Evolutionary conservation across 176 grass and related monocot species (phyloP).

Genomic region (Poa pratensis): DNA sequence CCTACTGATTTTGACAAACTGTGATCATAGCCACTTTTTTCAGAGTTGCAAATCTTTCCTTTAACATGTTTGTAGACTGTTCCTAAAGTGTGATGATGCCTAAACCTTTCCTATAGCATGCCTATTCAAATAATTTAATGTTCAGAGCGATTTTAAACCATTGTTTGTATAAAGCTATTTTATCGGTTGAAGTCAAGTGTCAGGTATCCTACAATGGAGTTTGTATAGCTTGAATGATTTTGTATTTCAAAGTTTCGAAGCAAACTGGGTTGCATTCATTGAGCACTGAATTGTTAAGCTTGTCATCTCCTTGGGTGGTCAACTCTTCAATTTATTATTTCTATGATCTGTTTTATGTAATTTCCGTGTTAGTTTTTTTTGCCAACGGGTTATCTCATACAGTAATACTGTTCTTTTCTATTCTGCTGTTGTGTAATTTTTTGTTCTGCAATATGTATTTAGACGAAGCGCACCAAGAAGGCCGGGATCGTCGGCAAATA

Average conservation of each 20-base stretch:
- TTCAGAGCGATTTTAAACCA: background rate
- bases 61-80: background rate
- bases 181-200: background rate
- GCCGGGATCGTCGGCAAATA: slow-evolving; percentile 93
- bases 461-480: slow-evolving; percentile 99
- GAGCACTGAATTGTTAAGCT: background rate
- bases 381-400: background rate
- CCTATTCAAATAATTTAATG: too few relatives aligned
- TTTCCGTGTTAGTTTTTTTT: background rate
- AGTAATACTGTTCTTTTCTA: background rate
- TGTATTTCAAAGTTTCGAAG: background rate
- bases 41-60: too few relatives aligned
- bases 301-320: background rate
- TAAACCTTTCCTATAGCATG: too few relatives aligned
- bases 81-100: too few relatives aligned
- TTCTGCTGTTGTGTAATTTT: slow-evolving; percentile 20
- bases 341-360: background rate
- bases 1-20: too few relatives aligned
- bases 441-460: slow-evolving; percentile 37
- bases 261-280: background rate
- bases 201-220: background rate
- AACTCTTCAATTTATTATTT: background rate
- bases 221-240: background rate
- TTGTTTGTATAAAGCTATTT: background rate
- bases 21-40: background rate